Conservation (phyloP, 768 basidiomycete genomes). For the Podaxis carcinomalis region DNA sequence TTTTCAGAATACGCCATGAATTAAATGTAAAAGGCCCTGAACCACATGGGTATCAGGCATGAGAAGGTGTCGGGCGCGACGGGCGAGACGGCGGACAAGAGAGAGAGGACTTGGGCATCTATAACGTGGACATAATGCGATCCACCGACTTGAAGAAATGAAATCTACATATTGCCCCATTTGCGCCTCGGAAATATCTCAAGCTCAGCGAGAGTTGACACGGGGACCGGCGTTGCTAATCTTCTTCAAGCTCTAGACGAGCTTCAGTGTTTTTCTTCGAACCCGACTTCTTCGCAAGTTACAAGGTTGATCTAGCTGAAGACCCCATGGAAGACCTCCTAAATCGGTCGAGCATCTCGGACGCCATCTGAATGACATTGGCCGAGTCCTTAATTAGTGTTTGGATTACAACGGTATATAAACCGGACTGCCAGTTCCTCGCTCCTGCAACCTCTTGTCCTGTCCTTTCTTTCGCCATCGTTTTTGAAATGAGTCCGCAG, state of each 20-base stretch:
- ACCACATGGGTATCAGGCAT: neutral
- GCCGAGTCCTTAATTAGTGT: neutral
- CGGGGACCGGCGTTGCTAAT: constrained; percentile 4
- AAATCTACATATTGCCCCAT: neutral
- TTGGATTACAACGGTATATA: neutral
- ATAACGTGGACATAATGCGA: neutral
- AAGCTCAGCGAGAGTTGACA: neutral
- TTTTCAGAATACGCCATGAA: neutral
- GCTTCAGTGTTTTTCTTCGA: neutral
- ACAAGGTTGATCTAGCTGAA: neutral
- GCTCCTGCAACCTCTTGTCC: neutral
- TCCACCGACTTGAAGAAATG: neutral
- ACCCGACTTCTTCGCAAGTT: constrained; percentile 12
- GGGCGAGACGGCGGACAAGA: neutral
- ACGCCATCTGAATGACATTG: neutral
- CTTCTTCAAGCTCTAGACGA: constrained; percentile 7
- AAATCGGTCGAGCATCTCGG: constrained; percentile 7
- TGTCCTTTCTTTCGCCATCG: neutral
- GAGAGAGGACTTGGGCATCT: neutral
- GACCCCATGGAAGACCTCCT: neutral
- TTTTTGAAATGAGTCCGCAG: neutral
- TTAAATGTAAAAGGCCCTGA: neutral
- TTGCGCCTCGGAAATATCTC: constrained; percentile 4
- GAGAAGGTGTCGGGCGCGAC: neutral
- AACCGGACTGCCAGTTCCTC: neutral